Percentiles rank a stretch among this genome's conserved stretches.
These are phyloP conservation scores for Gliomastix tumulicola DNA, from an alignment of 2,329 filamentous ascomycete species.

Conservation along the genomic window DNA sequence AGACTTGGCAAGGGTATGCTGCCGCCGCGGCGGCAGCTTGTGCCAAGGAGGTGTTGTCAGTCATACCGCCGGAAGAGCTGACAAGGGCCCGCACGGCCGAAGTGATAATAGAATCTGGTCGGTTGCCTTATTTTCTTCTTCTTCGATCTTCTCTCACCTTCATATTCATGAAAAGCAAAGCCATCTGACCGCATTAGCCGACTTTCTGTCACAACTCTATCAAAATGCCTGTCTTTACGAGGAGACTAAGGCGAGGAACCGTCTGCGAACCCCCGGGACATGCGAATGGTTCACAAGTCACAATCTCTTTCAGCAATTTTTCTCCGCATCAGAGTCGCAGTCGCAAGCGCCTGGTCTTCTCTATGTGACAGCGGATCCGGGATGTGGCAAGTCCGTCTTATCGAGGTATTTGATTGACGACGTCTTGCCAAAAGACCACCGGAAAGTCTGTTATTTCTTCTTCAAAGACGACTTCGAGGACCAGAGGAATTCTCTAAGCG, in stretches of 20 bases:
- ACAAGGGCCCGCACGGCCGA: no score
- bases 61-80: neutral
- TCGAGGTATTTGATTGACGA: conserved; percentile 24
- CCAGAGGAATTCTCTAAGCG: conserved; percentile 17
- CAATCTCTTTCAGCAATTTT: neutral
- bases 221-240: no score
- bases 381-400: conserved; percentile 35
- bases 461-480: conserved; percentile 27
- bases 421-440: conserved; percentile 8
- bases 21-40: conserved; percentile 19
- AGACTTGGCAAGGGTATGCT: conserved; percentile 26
- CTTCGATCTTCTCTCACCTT: no score
- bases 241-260: no score
- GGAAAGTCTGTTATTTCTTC: conserved; percentile 32
- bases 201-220: no score
- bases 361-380: conserved; percentile 33
- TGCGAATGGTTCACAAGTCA: no score
- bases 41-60: conserved; percentile 2
- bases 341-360: conserved; percentile 15
- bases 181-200: no score
- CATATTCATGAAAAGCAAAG: no score
- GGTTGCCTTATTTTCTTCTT: no score
- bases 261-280: no score
- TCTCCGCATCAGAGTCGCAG: neutral
- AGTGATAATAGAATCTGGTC: no score